phyloP scores from a whole-genome alignment of 352 stramenopile genomes.

The Pelagophyceae sp. region DNA sequence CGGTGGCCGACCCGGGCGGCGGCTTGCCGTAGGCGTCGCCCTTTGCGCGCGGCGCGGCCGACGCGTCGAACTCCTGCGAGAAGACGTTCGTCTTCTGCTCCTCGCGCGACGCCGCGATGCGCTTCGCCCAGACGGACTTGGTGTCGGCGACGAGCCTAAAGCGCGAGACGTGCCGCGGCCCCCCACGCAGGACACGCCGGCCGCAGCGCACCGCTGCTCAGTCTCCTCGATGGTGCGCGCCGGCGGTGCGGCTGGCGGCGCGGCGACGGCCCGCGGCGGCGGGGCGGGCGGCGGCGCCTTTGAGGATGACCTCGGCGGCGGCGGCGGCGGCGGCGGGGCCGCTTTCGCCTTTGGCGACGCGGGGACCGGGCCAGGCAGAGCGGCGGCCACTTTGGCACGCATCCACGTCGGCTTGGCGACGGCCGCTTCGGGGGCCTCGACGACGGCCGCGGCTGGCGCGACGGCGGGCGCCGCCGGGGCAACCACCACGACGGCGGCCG shows the following conservation, averaged over 20 bases:
- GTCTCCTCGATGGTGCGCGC: background rate
- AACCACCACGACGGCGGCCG: background rate
- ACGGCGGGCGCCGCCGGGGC: background rate
- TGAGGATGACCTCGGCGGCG: background rate
- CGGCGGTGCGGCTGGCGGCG: background rate
- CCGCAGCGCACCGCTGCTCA: background rate
- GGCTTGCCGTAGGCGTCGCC: slow-evolving; percentile 25
- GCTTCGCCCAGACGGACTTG: background rate
- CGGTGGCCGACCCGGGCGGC: slow-evolving; percentile 19
- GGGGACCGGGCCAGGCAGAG: too few species aligned
- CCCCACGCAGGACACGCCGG: background rate
- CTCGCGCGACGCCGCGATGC: background rate
- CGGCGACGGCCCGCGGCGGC: background rate
- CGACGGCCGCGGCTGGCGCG: background rate
- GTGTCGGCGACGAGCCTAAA: background rate
- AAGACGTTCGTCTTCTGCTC: slow-evolving; percentile 18
- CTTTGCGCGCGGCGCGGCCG: background rate
- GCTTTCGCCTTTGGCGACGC: too few species aligned
- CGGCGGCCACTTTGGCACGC: too few species aligned
- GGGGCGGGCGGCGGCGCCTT: background rate
- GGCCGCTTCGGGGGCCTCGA: background rate
- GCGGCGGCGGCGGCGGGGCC: background rate
- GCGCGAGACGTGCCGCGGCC: background rate
- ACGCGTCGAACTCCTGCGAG: background rate
- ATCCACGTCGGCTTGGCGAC: background rate